Base-by-base conservation (phyloP, 768 basidiomycete species). In the Suillus subalutaceus region DNA sequence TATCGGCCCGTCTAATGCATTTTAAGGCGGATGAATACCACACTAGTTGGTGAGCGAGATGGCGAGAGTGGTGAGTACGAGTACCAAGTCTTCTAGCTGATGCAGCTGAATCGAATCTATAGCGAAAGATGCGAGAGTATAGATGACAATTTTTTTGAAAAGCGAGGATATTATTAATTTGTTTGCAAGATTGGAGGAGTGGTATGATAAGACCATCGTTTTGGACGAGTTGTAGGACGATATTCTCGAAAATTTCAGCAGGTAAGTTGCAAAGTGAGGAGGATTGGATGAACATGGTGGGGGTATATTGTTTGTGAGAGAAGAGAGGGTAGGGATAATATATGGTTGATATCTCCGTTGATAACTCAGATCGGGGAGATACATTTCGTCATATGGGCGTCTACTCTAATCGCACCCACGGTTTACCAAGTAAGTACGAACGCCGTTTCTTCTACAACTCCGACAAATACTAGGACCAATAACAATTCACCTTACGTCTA, bases 81-180 rank as follows among this genome's bases (percentile, higher is more conserved):
- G 79, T 77, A 18, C 77, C 74, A 65, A 89, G 82, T 52, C 92
- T 82, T 30, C 91, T 84, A 1, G 67, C 40, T 52, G 85, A 78
- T 0, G 90, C 86, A 32, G 76, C 75, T 2, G 68, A 61, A 73
- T 92, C 90, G 78, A 91, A 92, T 71, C 81, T 84, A 72, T 73
- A 64, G 16, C 78, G 78, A 71, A 86, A 91, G 8, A 92, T 81
- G 40, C 79, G 75, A 0, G 86, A 81, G 67, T 84, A 85, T 63
- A 92, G 83, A 26, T 79, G 75, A 30, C 59, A 59, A 62, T 75
- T 69, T 0, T 68, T 64, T 6, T 40, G 63, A 18, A 55, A 62
- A 10, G 65, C 63, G 69, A 90, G 82, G 1, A 69, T 62, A 40
- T 59, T 12, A 71, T 85, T 64, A 23, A 90, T 70, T 56, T 72